Evolutionary conservation across 2,329 filamentous ascomycete species (phyloP).

Genomic region (Amesomyces nigricolor): DNA sequence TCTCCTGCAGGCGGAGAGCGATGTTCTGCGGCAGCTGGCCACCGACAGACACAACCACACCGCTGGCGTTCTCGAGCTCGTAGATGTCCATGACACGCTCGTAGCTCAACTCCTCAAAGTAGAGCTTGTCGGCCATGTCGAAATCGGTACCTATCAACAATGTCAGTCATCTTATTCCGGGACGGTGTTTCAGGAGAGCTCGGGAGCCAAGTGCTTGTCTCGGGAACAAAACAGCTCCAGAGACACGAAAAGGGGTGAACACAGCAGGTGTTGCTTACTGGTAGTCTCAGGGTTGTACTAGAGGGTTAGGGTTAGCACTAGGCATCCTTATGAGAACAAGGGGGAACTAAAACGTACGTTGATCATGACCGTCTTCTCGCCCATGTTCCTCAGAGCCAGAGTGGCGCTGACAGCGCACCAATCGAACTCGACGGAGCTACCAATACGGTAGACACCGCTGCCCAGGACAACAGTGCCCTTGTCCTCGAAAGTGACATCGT

Average conservation of each 20-base stretch:
- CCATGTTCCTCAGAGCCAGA: conserved; percentile 73
- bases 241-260: too few species aligned
- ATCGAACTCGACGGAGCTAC: conserved; percentile 96
- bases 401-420: conserved; percentile 95
- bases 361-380: conserved; percentile 97
- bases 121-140: conserved; percentile 83
- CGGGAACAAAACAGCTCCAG: too few species aligned
- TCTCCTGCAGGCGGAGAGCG: conserved; percentile 86
- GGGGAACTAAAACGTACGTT: conserved; percentile 52
- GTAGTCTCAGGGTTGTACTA: conserved; percentile 70
- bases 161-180: too few species aligned
- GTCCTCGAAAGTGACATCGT: conserved; percentile 92
- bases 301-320: background rate
- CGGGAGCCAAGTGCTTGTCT: too few species aligned
- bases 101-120: conserved; percentile 95
- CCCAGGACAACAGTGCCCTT: conserved; percentile 85
- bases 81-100: conserved; percentile 99
- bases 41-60: conserved; percentile 91
- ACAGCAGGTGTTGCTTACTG: too few species aligned
- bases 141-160: conserved; percentile 60
- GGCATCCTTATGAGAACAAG: background rate
- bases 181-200: too few species aligned
- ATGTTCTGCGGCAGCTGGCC: conserved; percentile 98
- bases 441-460: conserved; percentile 94
- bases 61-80: conserved; percentile 77